Evolutionary conservation across 2,329 filamentous ascomycete species (phyloP).

Genomic region (Aspergillus quadricinctus): DNA sequence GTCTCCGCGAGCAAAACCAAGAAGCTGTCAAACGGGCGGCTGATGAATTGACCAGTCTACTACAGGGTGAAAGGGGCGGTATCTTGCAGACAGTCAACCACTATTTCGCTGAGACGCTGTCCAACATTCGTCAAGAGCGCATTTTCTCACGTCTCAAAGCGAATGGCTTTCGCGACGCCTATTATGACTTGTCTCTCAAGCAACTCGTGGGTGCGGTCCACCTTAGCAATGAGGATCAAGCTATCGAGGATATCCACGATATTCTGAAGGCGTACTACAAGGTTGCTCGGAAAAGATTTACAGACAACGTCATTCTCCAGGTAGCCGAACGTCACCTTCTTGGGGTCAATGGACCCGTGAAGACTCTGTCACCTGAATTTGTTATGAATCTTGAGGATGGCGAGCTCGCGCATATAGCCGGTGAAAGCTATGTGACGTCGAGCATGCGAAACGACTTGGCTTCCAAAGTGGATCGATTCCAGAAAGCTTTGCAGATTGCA

Average conservation of each 20-base stretch:
- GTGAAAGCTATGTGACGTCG: conserved; percentile 47
- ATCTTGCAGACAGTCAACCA: conserved; percentile 50
- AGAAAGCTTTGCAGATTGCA: conserved; percentile 29
- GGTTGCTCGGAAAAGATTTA: conserved; percentile 57
- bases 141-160: conserved; percentile 3
- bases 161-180: not conserved
- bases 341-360: conserved; percentile 48
- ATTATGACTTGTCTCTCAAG: not conserved
- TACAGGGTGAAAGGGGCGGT: conserved; percentile 46
- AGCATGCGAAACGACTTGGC: conserved; percentile 42
- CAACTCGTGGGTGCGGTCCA: conserved; percentile 11
- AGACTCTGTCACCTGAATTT: conserved; percentile 48
- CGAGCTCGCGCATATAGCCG: conserved; percentile 55
- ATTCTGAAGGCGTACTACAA: conserved; percentile 60
- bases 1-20: not conserved
- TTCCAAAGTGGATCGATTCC: conserved; percentile 42
- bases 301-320: conserved; percentile 58
- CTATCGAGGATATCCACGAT: conserved; percentile 55
- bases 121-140: conserved; percentile 13
- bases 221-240: conserved; percentile 38
- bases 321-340: conserved; percentile 53
- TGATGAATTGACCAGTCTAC: not conserved
- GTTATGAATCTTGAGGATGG: conserved; percentile 47
- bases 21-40: not conserved
- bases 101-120: conserved; percentile 46